A percentile compares a stretch with the other conserved stretches of the same genome.
phyloP scores from a whole-genome alignment of 768 basidiomycete species.

The Rhizopogon roseolus region DNA sequence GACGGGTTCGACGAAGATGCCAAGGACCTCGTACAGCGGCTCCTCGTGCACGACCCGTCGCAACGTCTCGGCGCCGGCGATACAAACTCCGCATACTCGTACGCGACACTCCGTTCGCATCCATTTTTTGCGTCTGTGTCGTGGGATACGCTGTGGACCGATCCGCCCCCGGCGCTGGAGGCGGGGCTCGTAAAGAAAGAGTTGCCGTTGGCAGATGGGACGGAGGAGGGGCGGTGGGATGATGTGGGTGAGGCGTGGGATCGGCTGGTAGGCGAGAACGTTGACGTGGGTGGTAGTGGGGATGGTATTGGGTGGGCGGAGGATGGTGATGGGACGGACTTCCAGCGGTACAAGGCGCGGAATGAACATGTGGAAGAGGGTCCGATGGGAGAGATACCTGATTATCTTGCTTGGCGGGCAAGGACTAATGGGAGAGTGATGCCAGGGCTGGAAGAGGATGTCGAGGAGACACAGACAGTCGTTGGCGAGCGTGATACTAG shows the following conservation, averaged over 20 bases:
- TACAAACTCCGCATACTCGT: conserved; percentile 31
- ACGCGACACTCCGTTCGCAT: conserved; percentile 50
- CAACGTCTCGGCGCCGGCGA: conserved; percentile 57
- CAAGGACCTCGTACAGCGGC: conserved; percentile 68
- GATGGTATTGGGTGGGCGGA: conserved; percentile 53
- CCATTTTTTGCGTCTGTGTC: conserved; percentile 54
- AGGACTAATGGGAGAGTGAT: not conserved
- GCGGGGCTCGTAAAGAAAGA: conserved; percentile 54
- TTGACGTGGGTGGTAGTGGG: conserved; percentile 9
- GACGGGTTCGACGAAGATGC: conserved; percentile 80
- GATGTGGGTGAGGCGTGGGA: conserved; percentile 56
- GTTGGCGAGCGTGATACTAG: conserved; percentile 6
- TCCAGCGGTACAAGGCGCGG: conserved; percentile 19
- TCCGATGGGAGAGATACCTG: conserved; percentile 37
- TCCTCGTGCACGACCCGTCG: conserved; percentile 68
- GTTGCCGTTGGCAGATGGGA: conserved; percentile 22
- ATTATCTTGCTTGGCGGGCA: conserved; percentile 14
- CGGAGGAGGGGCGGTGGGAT: conserved; percentile 38
- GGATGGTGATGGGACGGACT: conserved; percentile 35
- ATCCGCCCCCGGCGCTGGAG: conserved; percentile 52
- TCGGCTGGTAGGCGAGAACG: conserved; percentile 27
- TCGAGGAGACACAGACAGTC: not conserved
- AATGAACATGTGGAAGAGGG: conserved; percentile 28
- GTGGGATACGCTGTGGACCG: conserved; percentile 66
- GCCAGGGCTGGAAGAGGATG: not conserved